Conservation (phyloP, 129 eudicot genomes). For the Centella asiatica region DNA sequence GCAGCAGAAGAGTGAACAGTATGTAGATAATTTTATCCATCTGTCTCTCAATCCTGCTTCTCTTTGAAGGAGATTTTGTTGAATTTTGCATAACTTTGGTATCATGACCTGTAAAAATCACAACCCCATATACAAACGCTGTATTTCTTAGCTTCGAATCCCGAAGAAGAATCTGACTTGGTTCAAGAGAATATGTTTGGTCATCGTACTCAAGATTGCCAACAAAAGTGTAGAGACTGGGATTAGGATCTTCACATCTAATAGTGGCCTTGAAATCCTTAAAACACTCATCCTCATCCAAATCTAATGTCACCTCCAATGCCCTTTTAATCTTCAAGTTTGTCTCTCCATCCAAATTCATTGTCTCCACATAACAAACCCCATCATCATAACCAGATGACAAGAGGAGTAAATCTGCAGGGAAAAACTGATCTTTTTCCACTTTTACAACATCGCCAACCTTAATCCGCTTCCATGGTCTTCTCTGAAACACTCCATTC, state of each 20-base stretch:
- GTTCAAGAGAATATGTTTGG: conserved; percentile 28
- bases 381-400: conserved; percentile 48
- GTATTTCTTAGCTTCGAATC: conserved; percentile 50
- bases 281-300: conserved; percentile 29
- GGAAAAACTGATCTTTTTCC: conserved; percentile 43
- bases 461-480: conserved; percentile 35
- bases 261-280: conserved; percentile 36
- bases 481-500: conserved; percentile 26
- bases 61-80: conserved; percentile 40
- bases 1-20: conserved; percentile 32
- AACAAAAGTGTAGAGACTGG: conserved; percentile 36
- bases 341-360: conserved; percentile 47
- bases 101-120: conserved; percentile 44
- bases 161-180: conserved; percentile 36
- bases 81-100: conserved; percentile 50
- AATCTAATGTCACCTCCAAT: conserved; percentile 31
- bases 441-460: conserved; percentile 47
- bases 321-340: conserved; percentile 42
- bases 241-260: conserved; percentile 45
- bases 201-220: conserved; percentile 35
- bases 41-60: conserved; percentile 42
- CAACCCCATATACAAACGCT: conserved; percentile 32
- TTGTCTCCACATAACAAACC: conserved; percentile 54
- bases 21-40: conserved; percentile 43
- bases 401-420: conserved; percentile 38